Evolutionary conservation across 2,329 filamentous ascomycete species (phyloP).

Genomic region (Ilyonectria robusta): DNA sequence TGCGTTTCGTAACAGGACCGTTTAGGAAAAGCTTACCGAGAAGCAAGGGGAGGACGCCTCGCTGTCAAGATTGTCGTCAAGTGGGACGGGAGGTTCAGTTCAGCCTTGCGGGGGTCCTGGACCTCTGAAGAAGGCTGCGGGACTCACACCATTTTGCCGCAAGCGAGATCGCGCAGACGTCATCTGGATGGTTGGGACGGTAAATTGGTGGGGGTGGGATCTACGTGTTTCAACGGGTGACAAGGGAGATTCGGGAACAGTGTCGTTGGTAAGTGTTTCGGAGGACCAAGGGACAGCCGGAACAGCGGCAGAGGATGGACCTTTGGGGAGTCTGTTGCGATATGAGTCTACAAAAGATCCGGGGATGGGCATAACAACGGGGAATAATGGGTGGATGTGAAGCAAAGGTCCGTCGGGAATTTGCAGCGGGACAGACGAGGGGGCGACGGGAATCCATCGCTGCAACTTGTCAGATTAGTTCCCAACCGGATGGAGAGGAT

Average conservation of each 20-base stretch:
- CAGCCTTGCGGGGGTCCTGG: conserved; percentile 15
- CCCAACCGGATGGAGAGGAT: conserved; percentile 16
- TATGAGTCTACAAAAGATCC: neutral
- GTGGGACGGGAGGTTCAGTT: conserved; percentile 8
- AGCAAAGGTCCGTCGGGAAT: too few species aligned
- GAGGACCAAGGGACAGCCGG: neutral
- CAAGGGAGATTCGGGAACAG: conserved; percentile 1
- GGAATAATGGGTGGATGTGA: too few species aligned
- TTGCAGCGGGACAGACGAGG: too few species aligned
- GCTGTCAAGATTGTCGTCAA: neutral
- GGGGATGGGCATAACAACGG: too few species aligned
- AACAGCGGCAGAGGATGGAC: neutral
- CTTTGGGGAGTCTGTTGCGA: neutral
- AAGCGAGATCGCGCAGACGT: conserved; percentile 24
- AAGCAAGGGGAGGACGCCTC: neutral
- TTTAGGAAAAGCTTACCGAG: neutral
- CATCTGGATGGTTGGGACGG: conserved; percentile 7
- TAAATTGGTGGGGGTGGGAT: conserved; percentile 29
- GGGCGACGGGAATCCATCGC: too few species aligned
- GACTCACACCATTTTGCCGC: conserved; percentile 13
- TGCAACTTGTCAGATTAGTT: too few species aligned
- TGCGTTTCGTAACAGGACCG: neutral
- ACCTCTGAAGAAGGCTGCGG: neutral
- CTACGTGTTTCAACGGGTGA: conserved; percentile 20
- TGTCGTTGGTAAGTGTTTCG: neutral